These are phyloP conservation scores for Penicillium steckii DNA, from an alignment of 495 filamentous ascomycete species.

Conservation along the genomic window DNA sequence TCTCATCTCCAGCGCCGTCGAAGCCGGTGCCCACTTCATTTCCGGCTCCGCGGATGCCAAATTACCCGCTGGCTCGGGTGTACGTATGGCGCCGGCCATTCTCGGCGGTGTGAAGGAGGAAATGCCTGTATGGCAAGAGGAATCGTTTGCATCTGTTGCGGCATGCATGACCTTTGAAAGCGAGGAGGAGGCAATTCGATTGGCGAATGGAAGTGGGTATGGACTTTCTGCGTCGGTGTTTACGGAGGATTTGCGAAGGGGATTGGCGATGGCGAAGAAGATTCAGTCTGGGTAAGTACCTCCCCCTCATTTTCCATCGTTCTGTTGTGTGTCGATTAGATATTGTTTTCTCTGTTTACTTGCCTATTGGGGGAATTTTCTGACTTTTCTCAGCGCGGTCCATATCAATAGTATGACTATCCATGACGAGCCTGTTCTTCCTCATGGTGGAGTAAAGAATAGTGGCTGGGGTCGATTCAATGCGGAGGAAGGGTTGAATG, in stretches of 20 bases:
- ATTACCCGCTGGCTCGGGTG: conserved; percentile 42
- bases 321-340: too few relatives aligned
- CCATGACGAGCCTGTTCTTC: conserved; percentile 75
- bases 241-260: conserved; percentile 44
- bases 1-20: conserved; percentile 60
- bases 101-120: conserved; percentile 63
- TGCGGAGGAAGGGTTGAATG: conserved; percentile 54
- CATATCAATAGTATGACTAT: conserved; percentile 89
- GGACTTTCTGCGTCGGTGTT: conserved; percentile 49
- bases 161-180: conserved; percentile 40
- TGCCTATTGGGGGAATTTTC: not conserved
- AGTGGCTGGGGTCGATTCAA: conserved; percentile 76
- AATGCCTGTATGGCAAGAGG: conserved; percentile 77
- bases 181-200: conserved; percentile 46
- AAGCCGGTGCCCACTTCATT: conserved; percentile 64
- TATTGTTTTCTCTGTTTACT: not conserved
- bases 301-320: too few relatives aligned
- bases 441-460: conserved; percentile 83
- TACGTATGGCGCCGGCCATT: conserved; percentile 68
- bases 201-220: conserved; percentile 49
- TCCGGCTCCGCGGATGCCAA: conserved; percentile 42
- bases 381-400: conserved; percentile 50
- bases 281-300: conserved; percentile 49
- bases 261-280: conserved; percentile 41
- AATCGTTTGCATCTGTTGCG: conserved; percentile 77